Evolutionary conservation across 2,329 filamentous ascomycete genomes (phyloP), one percentile per base, ranked within the genome.

Genomic region (Aspergillus oerlinghausenensis): DNA sequence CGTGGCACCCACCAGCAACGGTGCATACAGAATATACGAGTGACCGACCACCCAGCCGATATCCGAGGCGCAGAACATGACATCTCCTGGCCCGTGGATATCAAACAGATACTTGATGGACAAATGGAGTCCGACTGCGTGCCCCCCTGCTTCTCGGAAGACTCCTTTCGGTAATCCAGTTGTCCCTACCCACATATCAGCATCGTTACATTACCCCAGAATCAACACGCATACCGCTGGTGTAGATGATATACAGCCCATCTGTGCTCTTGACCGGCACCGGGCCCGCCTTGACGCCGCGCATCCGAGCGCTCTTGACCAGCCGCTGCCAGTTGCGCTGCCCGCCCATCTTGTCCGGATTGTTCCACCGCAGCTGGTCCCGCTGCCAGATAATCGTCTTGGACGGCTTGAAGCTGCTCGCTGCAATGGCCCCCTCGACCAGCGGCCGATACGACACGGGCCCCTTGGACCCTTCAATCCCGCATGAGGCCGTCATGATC

Each of bases 41-140:
- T 92, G 86, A 2, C 90, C 90, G 0, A 94, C 90, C 0, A 92
- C 90, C 93, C 92, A 97, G 32, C 92, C 93, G 55, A 97, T 93
- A 68, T 97, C 92, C 14, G 87, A 90, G 1, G 88, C 88, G 5
- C 86, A 89, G 70, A 90, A 87, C 73, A 88, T 84, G 58, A 95
- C 90, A 70, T 96, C 91, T 0, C 90, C 90, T 0, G 90, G 90
- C 0, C 91, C 90, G 58, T 88, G 85, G 52, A 97, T 85, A 49
- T 88, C 86, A 68, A 96, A 96, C 3, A 95, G 76, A 64, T 93
- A 92, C 67, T 86, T 85, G 63, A 96, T 90, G 10, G 88, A 91
- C 32, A 96, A 79, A 62, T 92, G 85, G 29, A 97, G 77, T 0
- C 91, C 91, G 0, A 96, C 92, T 0, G 90, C 91, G 72, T 96